Evolutionary conservation across 106 monocot genomes (phyloP).

Genomic region (Phalaenopsis aphrodite): DNA sequence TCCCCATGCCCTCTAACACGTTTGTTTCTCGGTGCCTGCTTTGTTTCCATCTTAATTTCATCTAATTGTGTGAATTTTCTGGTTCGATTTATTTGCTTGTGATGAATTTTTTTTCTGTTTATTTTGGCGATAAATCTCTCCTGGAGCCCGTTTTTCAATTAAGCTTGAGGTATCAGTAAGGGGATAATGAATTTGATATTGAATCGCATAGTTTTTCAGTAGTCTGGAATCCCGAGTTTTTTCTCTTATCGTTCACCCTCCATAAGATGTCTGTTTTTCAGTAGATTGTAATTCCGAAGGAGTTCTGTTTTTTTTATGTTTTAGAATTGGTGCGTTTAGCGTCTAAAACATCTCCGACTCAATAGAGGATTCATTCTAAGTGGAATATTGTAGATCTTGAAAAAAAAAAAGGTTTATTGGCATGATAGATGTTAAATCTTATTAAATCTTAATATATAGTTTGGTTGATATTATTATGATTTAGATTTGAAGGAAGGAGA

Average conservation of each 20-base stretch:
- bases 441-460: too few species aligned
- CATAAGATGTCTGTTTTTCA: neutral
- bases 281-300: neutral
- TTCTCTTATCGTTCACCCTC: neutral
- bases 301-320: neutral
- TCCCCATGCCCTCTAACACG: neutral
- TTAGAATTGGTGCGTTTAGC: neutral
- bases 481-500: too few species aligned
- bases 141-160: neutral
- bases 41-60: slow-evolving; percentile 1
- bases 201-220: neutral
- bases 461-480: too few species aligned
- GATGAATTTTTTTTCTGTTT: neutral
- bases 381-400: too few species aligned
- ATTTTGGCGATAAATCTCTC: neutral
- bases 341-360: neutral
- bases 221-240: neutral
- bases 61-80: neutral
- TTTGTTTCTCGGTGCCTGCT: neutral
- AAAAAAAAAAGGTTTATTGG: too few species aligned
- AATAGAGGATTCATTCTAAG: too few species aligned
- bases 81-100: neutral
- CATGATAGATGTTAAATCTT: too few species aligned
- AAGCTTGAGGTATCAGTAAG: neutral
- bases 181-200: neutral